phyloP scores from a whole-genome alignment of 176 grass and related monocot genomes.

The Aegilops tauschii region DNA sequence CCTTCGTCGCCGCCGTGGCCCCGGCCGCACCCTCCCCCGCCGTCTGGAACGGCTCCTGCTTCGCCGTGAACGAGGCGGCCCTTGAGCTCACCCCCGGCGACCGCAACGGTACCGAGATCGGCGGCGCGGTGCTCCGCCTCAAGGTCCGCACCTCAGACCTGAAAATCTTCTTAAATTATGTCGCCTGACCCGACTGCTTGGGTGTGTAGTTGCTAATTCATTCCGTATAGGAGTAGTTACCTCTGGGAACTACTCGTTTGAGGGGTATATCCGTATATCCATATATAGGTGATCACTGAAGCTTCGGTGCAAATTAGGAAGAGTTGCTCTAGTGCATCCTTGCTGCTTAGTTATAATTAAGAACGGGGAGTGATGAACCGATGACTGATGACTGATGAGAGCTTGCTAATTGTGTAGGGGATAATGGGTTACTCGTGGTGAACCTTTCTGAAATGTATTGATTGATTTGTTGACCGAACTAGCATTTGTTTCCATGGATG shows the following conservation, averaged over 20 bases:
- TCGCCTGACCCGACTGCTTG: background rate
- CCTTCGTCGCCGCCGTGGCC: slow-evolving; percentile 65
- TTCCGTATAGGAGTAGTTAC: background rate
- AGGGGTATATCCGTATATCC: background rate
- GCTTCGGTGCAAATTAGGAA: background rate
- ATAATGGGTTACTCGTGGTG: background rate
- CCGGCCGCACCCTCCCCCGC: slow-evolving; percentile 38
- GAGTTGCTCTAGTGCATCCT: background rate
- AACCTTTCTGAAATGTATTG: background rate
- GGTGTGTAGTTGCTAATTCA: background rate
- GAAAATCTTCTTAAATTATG: background rate
- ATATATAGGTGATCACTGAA: background rate
- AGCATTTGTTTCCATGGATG: background rate
- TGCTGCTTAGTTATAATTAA: background rate
- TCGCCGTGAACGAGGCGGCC: slow-evolving; percentile 70
- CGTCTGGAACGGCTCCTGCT: slow-evolving; percentile 72
- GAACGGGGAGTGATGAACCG: background rate
- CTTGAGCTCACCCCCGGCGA: slow-evolving; percentile 68
- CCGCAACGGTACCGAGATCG: slow-evolving; percentile 45
- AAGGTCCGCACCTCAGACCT: slow-evolving; percentile 34
- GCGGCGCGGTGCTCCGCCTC: slow-evolving; percentile 64
- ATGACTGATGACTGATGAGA: too few relatives aligned
- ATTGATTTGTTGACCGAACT: background rate
- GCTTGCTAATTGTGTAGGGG: background rate
- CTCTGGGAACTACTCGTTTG: background rate